phyloP scores from a whole-genome alignment of 805 yeast species.

The Starmera pachycereana region DNA sequence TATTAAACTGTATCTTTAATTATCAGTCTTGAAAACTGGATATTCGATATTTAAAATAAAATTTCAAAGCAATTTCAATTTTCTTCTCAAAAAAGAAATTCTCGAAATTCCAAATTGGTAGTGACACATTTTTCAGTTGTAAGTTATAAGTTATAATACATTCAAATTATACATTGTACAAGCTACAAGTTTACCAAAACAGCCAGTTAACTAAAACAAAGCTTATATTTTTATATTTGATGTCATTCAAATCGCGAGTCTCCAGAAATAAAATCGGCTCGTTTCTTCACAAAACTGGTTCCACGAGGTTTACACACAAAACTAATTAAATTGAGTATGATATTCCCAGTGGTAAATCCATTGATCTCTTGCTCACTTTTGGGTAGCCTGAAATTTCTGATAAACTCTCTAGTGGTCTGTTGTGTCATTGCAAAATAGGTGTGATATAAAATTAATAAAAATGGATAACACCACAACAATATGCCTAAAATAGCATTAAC shows the following conservation, averaged over 20 bases:
- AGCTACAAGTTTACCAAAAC: too few relatives aligned
- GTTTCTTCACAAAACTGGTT: conserved; percentile 20
- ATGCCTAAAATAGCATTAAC: conserved; percentile 41
- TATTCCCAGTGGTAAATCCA: conserved; percentile 26
- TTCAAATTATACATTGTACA: too few relatives aligned
- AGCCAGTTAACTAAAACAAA: too few relatives aligned
- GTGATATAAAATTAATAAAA: conserved; percentile 43
- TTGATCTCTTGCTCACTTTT: conserved; percentile 13
- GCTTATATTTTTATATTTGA: too few relatives aligned
- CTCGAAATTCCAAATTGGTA: too few relatives aligned
- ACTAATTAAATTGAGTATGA: conserved; percentile 20
- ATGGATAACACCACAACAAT: conserved; percentile 44
- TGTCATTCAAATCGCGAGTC: conserved; percentile 28
- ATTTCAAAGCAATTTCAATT: too few relatives aligned
- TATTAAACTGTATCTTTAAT: too few relatives aligned
- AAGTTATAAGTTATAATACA: too few relatives aligned
- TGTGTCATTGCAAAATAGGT: conserved; percentile 42
- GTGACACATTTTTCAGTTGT: too few relatives aligned
- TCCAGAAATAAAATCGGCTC: conserved; percentile 21
- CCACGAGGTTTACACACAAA: conserved; percentile 31
- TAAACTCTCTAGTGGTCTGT: conserved; percentile 65
- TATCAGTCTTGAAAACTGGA: too few relatives aligned
- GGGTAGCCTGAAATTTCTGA: conserved; percentile 33
- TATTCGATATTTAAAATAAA: too few relatives aligned
- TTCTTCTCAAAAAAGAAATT: too few relatives aligned